These are phyloP conservation scores for Ustilago vetiveriae DNA, from an alignment of 1,284 basidiomycete species.

Conservation along the genomic window DNA sequence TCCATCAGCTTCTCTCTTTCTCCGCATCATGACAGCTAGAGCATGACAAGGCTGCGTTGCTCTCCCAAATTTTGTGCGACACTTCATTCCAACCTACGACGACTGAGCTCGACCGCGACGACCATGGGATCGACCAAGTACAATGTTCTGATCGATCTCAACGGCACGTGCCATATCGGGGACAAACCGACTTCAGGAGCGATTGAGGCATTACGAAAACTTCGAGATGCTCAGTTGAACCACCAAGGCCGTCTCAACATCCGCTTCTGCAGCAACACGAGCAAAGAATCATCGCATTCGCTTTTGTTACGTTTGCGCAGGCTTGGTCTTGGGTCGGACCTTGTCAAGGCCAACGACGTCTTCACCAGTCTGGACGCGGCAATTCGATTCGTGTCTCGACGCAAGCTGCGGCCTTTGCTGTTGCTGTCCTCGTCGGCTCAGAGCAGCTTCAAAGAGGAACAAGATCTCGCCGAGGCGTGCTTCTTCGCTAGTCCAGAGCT, in stretches of 20 bases:
- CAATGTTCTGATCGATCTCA: conserved; percentile 47
- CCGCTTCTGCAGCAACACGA: conserved; percentile 44
- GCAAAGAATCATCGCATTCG: conserved; percentile 34
- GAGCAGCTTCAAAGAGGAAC: conserved; percentile 10
- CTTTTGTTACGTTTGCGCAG: conserved; percentile 28
- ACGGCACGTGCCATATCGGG: conserved; percentile 42
- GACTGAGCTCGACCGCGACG: not conserved
- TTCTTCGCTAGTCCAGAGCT: conserved; percentile 25
- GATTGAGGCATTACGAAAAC: conserved; percentile 26
- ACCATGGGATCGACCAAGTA: conserved; percentile 13
- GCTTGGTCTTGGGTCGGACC: conserved; percentile 10
- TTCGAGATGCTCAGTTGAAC: conserved; percentile 15
- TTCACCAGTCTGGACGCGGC: conserved; percentile 43
- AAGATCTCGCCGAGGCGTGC: not conserved
- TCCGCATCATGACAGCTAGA: no score
- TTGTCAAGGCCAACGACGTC: conserved; percentile 20
- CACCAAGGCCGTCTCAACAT: conserved; percentile 18
- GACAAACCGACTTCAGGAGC: conserved; percentile 28
- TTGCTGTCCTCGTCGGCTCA: conserved; percentile 29
- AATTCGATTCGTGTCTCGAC: conserved; percentile 13
- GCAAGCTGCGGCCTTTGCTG: conserved; percentile 22
- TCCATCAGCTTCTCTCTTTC: not conserved
- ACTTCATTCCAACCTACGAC: not conserved
- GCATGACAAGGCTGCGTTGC: not conserved
- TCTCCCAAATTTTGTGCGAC: not conserved